Percentiles rank a stretch among this genome's conserved stretches.
Evolutionary conservation across 495 filamentous ascomycete species (phyloP).

Genomic region (Penicillium angulare): DNA sequence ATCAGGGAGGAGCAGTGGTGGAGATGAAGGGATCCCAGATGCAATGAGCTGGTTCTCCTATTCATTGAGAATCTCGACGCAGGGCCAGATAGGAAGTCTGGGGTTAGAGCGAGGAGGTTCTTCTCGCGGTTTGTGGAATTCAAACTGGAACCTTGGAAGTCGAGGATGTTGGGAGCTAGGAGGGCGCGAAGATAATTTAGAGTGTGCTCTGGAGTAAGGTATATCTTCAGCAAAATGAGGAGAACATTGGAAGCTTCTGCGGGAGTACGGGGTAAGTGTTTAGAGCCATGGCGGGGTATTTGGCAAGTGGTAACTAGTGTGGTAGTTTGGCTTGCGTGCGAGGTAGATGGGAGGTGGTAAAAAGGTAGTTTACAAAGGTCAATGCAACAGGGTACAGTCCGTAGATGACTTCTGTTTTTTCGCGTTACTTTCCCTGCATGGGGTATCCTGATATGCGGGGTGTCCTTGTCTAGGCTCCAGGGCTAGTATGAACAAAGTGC

Average conservation of each 20-base stretch:
- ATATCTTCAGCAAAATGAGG: slow-evolving; percentile 81
- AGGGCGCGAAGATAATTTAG: slow-evolving; percentile 59
- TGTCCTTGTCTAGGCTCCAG: too few relatives aligned
- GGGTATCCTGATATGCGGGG: too few relatives aligned
- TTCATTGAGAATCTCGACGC: slow-evolving; percentile 48
- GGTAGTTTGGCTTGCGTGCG: background rate
- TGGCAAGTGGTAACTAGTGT: background rate
- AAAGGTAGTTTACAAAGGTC: too few relatives aligned
- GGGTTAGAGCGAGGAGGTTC: slow-evolving; percentile 81
- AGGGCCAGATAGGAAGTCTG: slow-evolving; percentile 69
- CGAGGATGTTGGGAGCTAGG: slow-evolving; percentile 45
- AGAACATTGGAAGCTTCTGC: slow-evolving; percentile 70
- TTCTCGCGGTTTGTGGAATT: slow-evolving; percentile 60
- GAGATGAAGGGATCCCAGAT: slow-evolving; percentile 12
- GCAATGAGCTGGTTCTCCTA: slow-evolving; percentile 33
- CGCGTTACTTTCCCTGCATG: background rate
- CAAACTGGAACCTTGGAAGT: too few relatives aligned
- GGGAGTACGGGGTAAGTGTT: slow-evolving; percentile 48
- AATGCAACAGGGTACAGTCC: too few relatives aligned
- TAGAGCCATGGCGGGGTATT: slow-evolving; percentile 19
- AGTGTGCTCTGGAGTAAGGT: slow-evolving; percentile 69
- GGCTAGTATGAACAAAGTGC: too few relatives aligned
- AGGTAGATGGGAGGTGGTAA: too few relatives aligned
- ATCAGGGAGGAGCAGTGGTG: slow-evolving; percentile 58
- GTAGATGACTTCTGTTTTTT: too few relatives aligned